A percentile compares a stretch with the other conserved stretches of the same genome.
phyloP scores from a whole-genome alignment of 371 early-diverging fungal species.

The Apophysomyces ossiformis region DNA sequence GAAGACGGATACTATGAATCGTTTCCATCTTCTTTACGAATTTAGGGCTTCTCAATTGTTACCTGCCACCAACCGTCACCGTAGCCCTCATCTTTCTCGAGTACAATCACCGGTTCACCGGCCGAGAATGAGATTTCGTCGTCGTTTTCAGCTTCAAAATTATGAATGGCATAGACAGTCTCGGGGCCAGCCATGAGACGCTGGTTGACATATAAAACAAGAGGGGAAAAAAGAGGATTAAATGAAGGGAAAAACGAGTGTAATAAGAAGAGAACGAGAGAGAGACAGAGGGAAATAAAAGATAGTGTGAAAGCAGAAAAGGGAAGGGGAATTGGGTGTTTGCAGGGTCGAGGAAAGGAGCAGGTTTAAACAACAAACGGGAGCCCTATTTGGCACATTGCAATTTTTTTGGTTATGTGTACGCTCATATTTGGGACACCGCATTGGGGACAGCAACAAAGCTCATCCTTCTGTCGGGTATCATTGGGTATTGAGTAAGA shows the following conservation, averaged over 20 bases:
- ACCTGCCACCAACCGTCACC: constrained; percentile 91
- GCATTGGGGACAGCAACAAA: too few species aligned
- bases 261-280: constrained; percentile 9
- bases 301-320: constrained; percentile 5
- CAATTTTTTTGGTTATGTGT: not conserved
- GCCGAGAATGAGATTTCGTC: constrained; percentile 78
- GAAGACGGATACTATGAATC: not conserved
- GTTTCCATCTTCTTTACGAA: not conserved
- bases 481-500: not conserved
- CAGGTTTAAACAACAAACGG: constrained; percentile 2
- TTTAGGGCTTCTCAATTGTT: constrained; percentile 15
- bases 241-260: constrained; percentile 10
- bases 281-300: not conserved
- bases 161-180: constrained; percentile 69
- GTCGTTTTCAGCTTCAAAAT: constrained; percentile 72
- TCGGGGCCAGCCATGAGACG: constrained; percentile 45
- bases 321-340: constrained; percentile 13
- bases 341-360: constrained; percentile 8
- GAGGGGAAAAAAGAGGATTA: constrained; percentile 12
- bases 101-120: constrained; percentile 74
- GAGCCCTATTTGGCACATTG: not conserved
- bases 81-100: constrained; percentile 80
- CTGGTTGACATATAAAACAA: constrained; percentile 11
- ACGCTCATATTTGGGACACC: too few species aligned
- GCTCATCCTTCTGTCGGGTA: too few species aligned